Percentiles rank a stretch among this genome's conserved stretches.
These are phyloP conservation scores for Vicia faba DNA, from an alignment of 306 rosid genomes.

Conservation along the genomic window DNA sequence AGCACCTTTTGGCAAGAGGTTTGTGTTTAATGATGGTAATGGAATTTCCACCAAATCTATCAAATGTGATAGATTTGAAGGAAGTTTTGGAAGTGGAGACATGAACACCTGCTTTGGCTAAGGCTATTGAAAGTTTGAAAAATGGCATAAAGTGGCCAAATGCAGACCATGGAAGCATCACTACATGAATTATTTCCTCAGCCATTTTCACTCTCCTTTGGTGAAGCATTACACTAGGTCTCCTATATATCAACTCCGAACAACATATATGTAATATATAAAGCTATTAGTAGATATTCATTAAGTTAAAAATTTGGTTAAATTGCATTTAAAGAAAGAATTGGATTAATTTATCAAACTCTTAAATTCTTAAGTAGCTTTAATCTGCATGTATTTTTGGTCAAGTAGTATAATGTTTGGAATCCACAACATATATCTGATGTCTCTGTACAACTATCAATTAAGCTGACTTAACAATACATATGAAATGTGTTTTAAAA, in stretches of 20 bases:
- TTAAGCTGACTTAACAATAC: too few species aligned
- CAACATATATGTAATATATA: too few species aligned
- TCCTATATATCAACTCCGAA: too few species aligned
- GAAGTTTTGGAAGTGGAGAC: conserved; percentile 42
- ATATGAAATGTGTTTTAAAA: background rate
- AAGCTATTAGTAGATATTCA: too few species aligned
- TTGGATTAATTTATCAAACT: too few species aligned
- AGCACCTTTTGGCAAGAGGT: conserved; percentile 36
- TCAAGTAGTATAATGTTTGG: too few species aligned
- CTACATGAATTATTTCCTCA: conserved; percentile 25
- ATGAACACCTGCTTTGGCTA: conserved; percentile 41
- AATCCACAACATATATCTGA: too few species aligned
- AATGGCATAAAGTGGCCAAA: conserved; percentile 44
- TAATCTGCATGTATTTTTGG: background rate
- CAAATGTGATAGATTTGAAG: conserved; percentile 31
- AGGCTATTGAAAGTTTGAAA: conserved; percentile 40
- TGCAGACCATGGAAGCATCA: conserved; percentile 46
- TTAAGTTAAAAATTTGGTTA: too few species aligned
- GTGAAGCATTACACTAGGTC: too few species aligned
- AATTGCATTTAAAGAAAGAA: too few species aligned
- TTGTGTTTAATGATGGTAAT: conserved; percentile 25
- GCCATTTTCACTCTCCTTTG: conserved; percentile 18
- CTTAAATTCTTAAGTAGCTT: too few species aligned
- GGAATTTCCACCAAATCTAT: conserved; percentile 34
- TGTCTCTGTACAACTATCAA: too few species aligned